Evolutionary conservation across 225 moss, liverwort and hornwort genomes (phyloP), one percentile per base, ranked within the genome.

Genomic region (Physcomitrium patens): DNA sequence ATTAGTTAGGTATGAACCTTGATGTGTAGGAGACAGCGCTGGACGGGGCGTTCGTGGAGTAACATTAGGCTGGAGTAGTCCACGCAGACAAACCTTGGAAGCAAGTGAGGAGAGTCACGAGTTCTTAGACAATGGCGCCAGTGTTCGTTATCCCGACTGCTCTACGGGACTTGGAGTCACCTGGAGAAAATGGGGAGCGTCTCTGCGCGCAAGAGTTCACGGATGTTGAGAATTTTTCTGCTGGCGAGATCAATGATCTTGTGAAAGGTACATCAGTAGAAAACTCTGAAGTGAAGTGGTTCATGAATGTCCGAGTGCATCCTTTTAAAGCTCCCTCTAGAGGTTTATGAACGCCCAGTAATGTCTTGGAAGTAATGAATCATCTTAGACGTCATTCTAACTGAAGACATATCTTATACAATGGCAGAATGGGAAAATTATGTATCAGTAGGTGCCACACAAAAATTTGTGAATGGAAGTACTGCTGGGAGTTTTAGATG

Each of bases 191-290:
- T 37, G 83, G 78, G 58, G 83, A 83, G 60, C 78, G 81, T 16
- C 86, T 89, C 23, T 84, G 58, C 19, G 84, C 82, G 41, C 84
- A 84, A 62, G 86, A 86, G 62, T 73, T 89, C 19, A 60, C 82
- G 62, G 78, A 78, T 63, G 70, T 89, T 54, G 82, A 84, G 58
- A 77, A 76, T 60, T 37, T 84, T 60, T 80, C 86, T 77, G 66
- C 63, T 70, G 54, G 53, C 52, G 89, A 86, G 68, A 78, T 86
- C 82, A 84, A 84, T 47, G 73, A 82, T 60, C 80, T 89, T 67
- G 80, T 89, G 61, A 86, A 80, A 89, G 89, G 89, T 89, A 80
- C 55, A 6, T 47, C 19, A 56, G n/a, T 31, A 45, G 46, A 75
- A 15, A 54, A 12, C 44, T 77, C 19, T 59, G 51, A 57, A 10